Percentiles rank a stretch among this genome's conserved stretches.
phyloP scores from a whole-genome alignment of 2,329 filamentous ascomycete species.

The Sphaceloma murrayae region DNA sequence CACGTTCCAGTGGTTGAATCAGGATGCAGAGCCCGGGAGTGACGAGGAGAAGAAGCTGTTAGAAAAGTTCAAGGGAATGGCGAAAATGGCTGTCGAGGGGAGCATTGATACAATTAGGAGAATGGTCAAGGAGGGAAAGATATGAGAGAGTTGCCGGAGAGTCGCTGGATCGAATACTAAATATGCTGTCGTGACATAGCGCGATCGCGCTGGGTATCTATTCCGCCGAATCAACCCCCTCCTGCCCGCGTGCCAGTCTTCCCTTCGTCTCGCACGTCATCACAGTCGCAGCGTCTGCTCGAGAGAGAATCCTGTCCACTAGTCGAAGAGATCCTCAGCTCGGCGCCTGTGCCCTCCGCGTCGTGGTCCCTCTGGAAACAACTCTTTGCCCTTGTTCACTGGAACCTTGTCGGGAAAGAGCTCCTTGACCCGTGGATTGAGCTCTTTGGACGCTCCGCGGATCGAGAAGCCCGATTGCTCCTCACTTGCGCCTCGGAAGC shows the following conservation, averaged over 20 bases:
- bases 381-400: conserved; percentile 25
- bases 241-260: background rate
- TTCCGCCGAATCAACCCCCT: too few species aligned
- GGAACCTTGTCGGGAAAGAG: conserved; percentile 26
- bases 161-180: background rate
- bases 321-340: conserved; percentile 19
- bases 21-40: conserved; percentile 29
- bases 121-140: conserved; percentile 28
- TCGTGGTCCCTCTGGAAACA: conserved; percentile 28
- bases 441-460: conserved; percentile 23
- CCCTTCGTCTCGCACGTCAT: background rate
- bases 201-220: conserved; percentile 11
- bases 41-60: conserved; percentile 28
- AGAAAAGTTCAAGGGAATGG: conserved; percentile 25
- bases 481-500: conserved; percentile 26
- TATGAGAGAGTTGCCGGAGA: background rate
- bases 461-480: conserved; percentile 25
- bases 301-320: conserved; percentile 6
- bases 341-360: conserved; percentile 24
- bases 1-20: conserved; percentile 36
- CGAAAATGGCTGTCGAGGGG: conserved; percentile 36
- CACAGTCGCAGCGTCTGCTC: background rate
- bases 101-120: conserved; percentile 35
- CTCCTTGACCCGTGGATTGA: conserved; percentile 25
- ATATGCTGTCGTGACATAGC: background rate